These are phyloP conservation scores for Grosmannia clavigera DNA, from an alignment of 2,329 filamentous ascomycete genomes.

Conservation along the genomic window DNA sequence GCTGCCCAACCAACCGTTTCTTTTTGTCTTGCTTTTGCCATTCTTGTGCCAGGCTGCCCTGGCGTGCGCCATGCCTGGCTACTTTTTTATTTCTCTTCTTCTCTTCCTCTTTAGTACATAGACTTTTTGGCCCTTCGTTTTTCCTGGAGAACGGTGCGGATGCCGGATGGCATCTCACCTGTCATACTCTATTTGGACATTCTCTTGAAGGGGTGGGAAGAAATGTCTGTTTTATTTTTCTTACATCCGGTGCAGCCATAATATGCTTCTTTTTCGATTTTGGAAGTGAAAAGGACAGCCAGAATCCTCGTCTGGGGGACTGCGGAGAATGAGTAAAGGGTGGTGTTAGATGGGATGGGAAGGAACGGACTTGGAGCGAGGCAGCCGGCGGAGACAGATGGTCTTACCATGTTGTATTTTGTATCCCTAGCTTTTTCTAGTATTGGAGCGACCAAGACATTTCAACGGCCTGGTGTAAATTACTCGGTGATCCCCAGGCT, in stretches of 20 bases:
- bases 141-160: background rate
- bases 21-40: slow-evolving; percentile 5
- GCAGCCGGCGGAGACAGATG: background rate
- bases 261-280: slow-evolving; percentile 1
- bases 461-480: background rate
- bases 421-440: background rate
- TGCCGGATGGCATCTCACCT: background rate
- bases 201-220: background rate
- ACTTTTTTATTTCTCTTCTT: slow-evolving; percentile 1
- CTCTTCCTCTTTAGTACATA: slow-evolving; percentile 9
- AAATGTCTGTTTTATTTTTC: background rate
- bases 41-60: slow-evolving; percentile 2
- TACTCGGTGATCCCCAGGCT: background rate
- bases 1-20: slow-evolving; percentile 6
- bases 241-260: slow-evolving; percentile 5
- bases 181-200: background rate
- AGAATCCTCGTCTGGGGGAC: background rate
- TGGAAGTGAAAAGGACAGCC: background rate
- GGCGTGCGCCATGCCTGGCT: background rate
- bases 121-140: background rate
- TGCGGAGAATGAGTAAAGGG: background rate
- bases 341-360: background rate
- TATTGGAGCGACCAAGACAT: background rate
- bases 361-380: background rate
- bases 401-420: background rate